Conservation (phyloP, 495 filamentous ascomycete genomes). For the Penicillium malachiteum region DNA sequence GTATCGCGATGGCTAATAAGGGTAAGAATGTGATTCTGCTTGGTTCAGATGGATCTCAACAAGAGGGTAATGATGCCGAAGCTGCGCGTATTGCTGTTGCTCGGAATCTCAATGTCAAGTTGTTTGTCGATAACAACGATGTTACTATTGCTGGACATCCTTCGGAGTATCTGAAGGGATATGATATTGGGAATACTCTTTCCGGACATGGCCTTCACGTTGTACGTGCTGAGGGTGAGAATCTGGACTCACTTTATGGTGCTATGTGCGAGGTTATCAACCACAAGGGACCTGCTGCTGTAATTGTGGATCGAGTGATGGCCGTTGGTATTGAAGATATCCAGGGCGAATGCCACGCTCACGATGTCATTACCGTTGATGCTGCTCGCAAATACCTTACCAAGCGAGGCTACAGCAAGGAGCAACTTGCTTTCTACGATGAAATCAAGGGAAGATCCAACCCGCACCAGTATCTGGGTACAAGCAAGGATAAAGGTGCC, state of each 20-base stretch:
- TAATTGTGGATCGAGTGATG: slow-evolving; percentile 37
- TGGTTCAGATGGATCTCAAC: slow-evolving; percentile 42
- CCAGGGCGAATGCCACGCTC: slow-evolving; percentile 35
- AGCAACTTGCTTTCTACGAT: slow-evolving; percentile 40
- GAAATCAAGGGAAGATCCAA: slow-evolving; percentile 38
- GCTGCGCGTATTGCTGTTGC: slow-evolving; percentile 40
- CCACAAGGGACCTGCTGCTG: slow-evolving; percentile 35
- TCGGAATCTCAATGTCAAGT: slow-evolving; percentile 37
- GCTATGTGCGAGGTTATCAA: slow-evolving; percentile 34
- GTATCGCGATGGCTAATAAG: slow-evolving; percentile 38
- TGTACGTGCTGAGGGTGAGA: slow-evolving; percentile 34
- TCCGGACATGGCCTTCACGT: slow-evolving; percentile 37
- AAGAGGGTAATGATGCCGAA: slow-evolving; percentile 44
- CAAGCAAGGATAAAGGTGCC: slow-evolving; percentile 34
- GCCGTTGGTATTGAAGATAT: slow-evolving; percentile 36
- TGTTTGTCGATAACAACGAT: slow-evolving; percentile 45
- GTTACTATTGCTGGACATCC: slow-evolving; percentile 43
- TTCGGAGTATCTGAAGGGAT: slow-evolving; percentile 37
- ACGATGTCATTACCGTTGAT: slow-evolving; percentile 41
- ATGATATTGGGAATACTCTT: slow-evolving; percentile 31
- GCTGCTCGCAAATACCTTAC: slow-evolving; percentile 42
- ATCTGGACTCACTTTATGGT: slow-evolving; percentile 33
- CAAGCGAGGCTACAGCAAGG: slow-evolving; percentile 34
- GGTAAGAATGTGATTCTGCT: slow-evolving; percentile 36
- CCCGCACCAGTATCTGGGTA: slow-evolving; percentile 34